Evolutionary conservation across 208 protist species (phyloP), one percentile per base, ranked within the genome.

Genomic region (Tritrichomonas musculus): DNA sequence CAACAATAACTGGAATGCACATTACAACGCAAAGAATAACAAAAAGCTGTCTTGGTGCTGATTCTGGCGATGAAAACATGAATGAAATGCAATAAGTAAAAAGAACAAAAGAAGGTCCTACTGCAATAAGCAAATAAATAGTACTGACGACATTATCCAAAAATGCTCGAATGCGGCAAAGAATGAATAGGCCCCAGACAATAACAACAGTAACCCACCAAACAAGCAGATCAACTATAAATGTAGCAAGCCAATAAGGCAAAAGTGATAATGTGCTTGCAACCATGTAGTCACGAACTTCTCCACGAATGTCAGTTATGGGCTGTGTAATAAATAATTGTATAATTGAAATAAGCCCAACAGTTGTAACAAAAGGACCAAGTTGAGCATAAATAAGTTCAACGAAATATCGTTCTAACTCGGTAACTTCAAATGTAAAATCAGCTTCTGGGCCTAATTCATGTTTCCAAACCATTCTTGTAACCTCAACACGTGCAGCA

Each of bases 221-320:
- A 36, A 57, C 57, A 22, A 33, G 9, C 14, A 88, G 44, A 57
- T 88, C 77, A n/a, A 88, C 25, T 0, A 88, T 5, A 50, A 88
- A 88, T 33, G 47, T 60, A n/a, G 47, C 41, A n/a, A 57, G n/a
- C 77, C 77, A 88, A 36, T 88, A 88, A 57, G 77, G 77, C 1
- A 57, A 27, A 17, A 88, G 33, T 22, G 20, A 2, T 22, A 88
- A n/a, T 20, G 44, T 88, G n/a, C 77, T 47, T 27, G 77, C 53
- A 60, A 88, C 77, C 77, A 88, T 88, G 30, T 88, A 88, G 9
- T 44, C 41, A 57, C 77, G 41, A 36, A 88, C 47, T 88, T 44
- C 41, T 9, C 77, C 77, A n/a, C 9, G 41, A 39, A 88, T 88
- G 47, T 88, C 77, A 33, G 47, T 88, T 9, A 88, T 88, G 8